phyloP scores from a whole-genome alignment of 176 grass and related monocot species.

The Poa pratensis region DNA sequence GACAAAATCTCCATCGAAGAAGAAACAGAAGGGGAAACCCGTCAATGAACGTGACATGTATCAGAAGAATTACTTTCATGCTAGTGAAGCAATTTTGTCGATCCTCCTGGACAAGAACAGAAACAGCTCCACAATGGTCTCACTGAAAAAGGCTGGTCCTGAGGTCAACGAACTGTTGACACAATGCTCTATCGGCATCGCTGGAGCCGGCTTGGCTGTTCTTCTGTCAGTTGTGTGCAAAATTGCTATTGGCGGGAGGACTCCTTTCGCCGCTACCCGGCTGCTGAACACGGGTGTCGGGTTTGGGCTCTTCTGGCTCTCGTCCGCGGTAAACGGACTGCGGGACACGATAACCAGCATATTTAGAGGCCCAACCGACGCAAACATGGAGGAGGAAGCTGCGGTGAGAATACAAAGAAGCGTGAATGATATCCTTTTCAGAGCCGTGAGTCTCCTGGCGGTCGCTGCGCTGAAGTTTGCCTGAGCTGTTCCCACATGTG shows the following conservation, averaged over 20 bases:
- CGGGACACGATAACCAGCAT: constrained; percentile 67
- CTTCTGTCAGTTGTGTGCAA: constrained; percentile 84
- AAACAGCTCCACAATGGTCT: constrained; percentile 45
- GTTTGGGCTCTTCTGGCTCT: constrained; percentile 91
- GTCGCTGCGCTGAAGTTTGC: constrained; percentile 73
- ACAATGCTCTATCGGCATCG: constrained; percentile 82
- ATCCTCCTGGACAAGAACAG: constrained; percentile 74
- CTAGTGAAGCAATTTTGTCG: constrained; percentile 77
- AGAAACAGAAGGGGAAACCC: constrained; percentile 71
- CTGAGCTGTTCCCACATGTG: constrained; percentile 32
- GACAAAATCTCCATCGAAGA: constrained; percentile 65
- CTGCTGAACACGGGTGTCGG: constrained; percentile 80
- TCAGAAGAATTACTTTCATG: constrained; percentile 75
- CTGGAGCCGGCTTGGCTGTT: constrained; percentile 86
- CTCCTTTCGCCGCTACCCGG: constrained; percentile 54
- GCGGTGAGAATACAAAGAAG: constrained; percentile 57
- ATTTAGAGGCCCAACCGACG: constrained; percentile 49
- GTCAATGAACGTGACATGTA: constrained; percentile 64
- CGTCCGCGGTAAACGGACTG: constrained; percentile 67
- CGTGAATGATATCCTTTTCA: constrained; percentile 70
- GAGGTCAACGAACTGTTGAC: constrained; percentile 77
- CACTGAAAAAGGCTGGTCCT: constrained; percentile 68
- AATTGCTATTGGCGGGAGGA: constrained; percentile 49
- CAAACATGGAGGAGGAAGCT: constrained; percentile 60
- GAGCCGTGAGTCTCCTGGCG: constrained; percentile 60